Conservation (phyloP, 1,139 yeast species). For the Saccharomycopsis hybrid region DNA sequence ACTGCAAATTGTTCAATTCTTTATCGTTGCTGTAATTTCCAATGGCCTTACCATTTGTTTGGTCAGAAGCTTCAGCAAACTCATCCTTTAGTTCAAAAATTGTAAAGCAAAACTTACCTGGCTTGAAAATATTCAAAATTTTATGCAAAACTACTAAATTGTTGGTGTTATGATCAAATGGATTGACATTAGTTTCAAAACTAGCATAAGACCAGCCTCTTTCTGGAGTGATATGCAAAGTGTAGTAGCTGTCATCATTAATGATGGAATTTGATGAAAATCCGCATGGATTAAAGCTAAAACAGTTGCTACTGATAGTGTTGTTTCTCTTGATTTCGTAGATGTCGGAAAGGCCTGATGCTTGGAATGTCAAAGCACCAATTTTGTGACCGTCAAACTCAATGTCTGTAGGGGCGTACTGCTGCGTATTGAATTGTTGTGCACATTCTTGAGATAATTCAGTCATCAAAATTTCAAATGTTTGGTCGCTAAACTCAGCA, state of each 20-base stretch:
- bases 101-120: constrained; percentile 72
- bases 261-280: constrained; percentile 81
- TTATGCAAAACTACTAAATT: constrained; percentile 48
- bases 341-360: constrained; percentile 54
- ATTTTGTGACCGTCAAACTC: constrained; percentile 59
- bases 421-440: constrained; percentile 41
- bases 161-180: constrained; percentile 36
- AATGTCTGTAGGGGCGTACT: background rate
- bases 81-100: constrained; percentile 42
- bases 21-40: too few species aligned
- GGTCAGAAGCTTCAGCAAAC: constrained; percentile 19
- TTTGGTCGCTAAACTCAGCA: constrained; percentile 46
- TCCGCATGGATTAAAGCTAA: constrained; percentile 91
- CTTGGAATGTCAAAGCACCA: constrained; percentile 61
- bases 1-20: constrained; percentile 9
- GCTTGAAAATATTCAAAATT: constrained; percentile 62
- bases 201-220: constrained; percentile 93
- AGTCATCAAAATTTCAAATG: constrained; percentile 89
- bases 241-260: constrained; percentile 63
- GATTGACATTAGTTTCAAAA: constrained; percentile 79
- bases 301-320: constrained; percentile 47
- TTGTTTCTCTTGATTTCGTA: constrained; percentile 36
- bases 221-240: constrained; percentile 94
- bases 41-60: constrained; percentile 22
- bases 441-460: constrained; percentile 60